These are phyloP conservation scores for Penicillium sp. DNA, from an alignment of 2,329 filamentous ascomycete genomes.

Conservation along the genomic window DNA sequence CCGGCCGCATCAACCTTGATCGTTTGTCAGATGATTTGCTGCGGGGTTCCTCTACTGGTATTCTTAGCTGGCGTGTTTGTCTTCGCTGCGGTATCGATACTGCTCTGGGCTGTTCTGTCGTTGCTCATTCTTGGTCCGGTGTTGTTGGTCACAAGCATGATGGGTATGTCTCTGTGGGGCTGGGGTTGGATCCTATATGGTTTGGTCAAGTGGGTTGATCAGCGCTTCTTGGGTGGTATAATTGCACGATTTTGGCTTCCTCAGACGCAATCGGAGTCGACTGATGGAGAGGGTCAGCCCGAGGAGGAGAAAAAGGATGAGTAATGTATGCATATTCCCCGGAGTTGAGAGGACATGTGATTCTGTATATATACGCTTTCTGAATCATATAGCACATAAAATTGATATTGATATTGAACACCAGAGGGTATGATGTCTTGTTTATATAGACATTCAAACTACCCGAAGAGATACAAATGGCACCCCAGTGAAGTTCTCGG, in stretches of 20 bases:
- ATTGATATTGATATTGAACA: not conserved
- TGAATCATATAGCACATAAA: not conserved
- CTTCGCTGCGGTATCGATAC: slow-evolving; percentile 33
- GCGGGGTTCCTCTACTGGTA: slow-evolving; percentile 35
- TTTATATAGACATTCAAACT: not conserved
- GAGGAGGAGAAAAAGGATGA: slow-evolving; percentile 1
- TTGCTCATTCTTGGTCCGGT: slow-evolving; percentile 35
- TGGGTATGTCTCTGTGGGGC: slow-evolving; percentile 32
- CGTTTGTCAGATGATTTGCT: slow-evolving; percentile 36
- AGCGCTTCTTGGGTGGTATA: slow-evolving; percentile 27
- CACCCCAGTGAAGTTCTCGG: slow-evolving; percentile 8
- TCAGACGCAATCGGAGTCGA: not conserved
- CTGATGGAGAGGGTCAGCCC: not conserved
- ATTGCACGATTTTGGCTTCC: slow-evolving; percentile 27
- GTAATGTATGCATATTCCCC: not conserved
- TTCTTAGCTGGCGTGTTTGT: slow-evolving; percentile 36
- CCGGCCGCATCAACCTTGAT: slow-evolving; percentile 36
- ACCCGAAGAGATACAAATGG: slow-evolving; percentile 15
- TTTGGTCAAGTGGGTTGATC: slow-evolving; percentile 28
- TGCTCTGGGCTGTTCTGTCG: slow-evolving; percentile 34
- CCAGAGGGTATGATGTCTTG: not conserved
- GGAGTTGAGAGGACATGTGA: not conserved
- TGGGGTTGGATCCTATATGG: slow-evolving; percentile 34
- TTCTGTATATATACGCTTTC: not conserved
- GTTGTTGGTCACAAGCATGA: slow-evolving; percentile 30